Evolutionary conservation across 805 yeast genomes (phyloP).

Genomic region (Wickerhamomyces strasburgensis): DNA sequence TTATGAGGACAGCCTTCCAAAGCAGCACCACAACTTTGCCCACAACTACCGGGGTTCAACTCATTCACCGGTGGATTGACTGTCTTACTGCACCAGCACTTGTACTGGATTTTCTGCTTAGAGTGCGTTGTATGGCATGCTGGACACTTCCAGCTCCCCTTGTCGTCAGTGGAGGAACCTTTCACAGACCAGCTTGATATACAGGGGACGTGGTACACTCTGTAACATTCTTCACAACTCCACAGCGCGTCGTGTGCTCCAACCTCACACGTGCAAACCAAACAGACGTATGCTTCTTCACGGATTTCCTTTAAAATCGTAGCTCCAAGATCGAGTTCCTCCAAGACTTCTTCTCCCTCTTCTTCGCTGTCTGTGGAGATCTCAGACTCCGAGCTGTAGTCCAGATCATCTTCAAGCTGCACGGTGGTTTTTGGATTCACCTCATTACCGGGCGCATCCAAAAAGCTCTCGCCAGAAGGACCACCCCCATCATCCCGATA

Average conservation of each 20-base stretch:
- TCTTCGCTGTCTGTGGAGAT: slow-evolving; percentile 16
- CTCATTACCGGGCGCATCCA: too few species aligned
- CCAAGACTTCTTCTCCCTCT: slow-evolving; percentile 15
- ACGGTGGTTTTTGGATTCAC: too few species aligned
- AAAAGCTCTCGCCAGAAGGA: too few species aligned
- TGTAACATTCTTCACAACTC: slow-evolving; percentile 71
- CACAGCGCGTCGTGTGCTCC: slow-evolving; percentile 63
- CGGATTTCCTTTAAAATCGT: slow-evolving; percentile 51
- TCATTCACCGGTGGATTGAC: slow-evolving; percentile 57
- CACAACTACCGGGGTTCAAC: slow-evolving; percentile 80
- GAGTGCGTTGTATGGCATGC: slow-evolving; percentile 54
- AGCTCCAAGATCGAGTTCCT: slow-evolving; percentile 27
- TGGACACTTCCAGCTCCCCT: slow-evolving; percentile 81
- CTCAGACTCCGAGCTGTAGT: slow-evolving; percentile 5
- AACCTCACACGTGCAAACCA: slow-evolving; percentile 84
- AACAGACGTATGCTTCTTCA: slow-evolving; percentile 71
- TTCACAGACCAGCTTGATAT: slow-evolving; percentile 81
- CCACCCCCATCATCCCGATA: too few species aligned
- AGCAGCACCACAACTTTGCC: slow-evolving; percentile 66
- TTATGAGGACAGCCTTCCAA: slow-evolving; percentile 62
- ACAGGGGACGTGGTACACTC: slow-evolving; percentile 85
- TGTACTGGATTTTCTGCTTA: slow-evolving; percentile 49
- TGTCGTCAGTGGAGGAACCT: slow-evolving; percentile 59
- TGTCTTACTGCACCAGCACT: slow-evolving; percentile 88
- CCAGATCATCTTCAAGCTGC: slow-evolving; percentile 2